Evolutionary conservation across 2,329 filamentous ascomycete species (phyloP).

Genomic region (Ceratocystis harringtonii): DNA sequence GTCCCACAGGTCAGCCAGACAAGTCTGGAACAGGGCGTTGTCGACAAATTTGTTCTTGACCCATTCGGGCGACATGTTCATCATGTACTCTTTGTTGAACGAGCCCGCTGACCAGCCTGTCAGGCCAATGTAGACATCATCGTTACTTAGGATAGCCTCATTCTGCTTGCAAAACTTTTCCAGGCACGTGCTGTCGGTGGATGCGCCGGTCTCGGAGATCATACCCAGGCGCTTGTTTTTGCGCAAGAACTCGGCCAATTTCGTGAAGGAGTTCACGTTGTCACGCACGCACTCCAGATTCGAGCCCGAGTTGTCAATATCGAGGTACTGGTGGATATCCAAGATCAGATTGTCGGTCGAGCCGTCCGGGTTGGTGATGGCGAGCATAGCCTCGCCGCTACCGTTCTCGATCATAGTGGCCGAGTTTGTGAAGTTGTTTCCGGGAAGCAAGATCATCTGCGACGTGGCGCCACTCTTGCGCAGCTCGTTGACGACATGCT

Average conservation of each 20-base stretch:
- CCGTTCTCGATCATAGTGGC: conserved; percentile 34
- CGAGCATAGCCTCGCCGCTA: conserved; percentile 35
- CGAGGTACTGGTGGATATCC: conserved; percentile 47
- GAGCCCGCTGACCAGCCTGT: conserved; percentile 34
- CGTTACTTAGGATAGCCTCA: conserved; percentile 31
- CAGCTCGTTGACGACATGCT: conserved; percentile 50
- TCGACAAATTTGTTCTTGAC: conserved; percentile 19
- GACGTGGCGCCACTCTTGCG: conserved; percentile 45
- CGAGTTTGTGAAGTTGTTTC: conserved; percentile 42
- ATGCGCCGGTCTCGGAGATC: conserved; percentile 35
- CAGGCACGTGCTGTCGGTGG: conserved; percentile 27
- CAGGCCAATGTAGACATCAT: conserved; percentile 33
- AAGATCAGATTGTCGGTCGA: conserved; percentile 40
- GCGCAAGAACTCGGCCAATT: conserved; percentile 33
- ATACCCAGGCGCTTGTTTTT: conserved; percentile 30
- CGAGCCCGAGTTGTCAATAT: conserved; percentile 41
- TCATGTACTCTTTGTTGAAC: conserved; percentile 29
- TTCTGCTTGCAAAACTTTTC: conserved; percentile 33
- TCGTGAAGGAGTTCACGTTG: conserved; percentile 34
- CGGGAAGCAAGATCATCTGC: conserved; percentile 50
- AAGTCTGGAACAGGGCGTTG: conserved; percentile 21
- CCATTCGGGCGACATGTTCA: conserved; percentile 30
- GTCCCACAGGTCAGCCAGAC: conserved; percentile 20
- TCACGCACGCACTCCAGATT: conserved; percentile 37
- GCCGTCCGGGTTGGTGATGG: conserved; percentile 44